Evolutionary conservation across 2,329 filamentous ascomycete genomes (phyloP), one percentile per base, ranked within the genome.

Genomic region (Pseudocercospora cruenta): DNA sequence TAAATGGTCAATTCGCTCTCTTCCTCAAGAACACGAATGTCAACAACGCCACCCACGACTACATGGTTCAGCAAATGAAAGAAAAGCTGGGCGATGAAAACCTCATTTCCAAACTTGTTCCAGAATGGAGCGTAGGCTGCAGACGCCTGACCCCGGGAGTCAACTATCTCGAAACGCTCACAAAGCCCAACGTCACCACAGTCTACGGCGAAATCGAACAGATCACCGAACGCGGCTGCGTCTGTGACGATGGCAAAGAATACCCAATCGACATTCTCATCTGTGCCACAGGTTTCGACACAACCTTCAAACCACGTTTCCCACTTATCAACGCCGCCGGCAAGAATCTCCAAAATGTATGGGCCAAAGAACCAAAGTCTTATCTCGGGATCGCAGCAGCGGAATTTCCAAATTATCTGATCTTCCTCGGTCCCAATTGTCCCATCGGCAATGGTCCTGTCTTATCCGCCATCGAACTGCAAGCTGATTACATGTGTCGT

Each of bases 271-370:
- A 88, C 71, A 72, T 87, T 19, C 80, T 88, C 14, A 77, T 88
- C 21, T 79, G 84, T 6, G 86, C 86, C 1, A 88, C 86, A 0
- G 86, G 86, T 0, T 88, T 88, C 78, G 79, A 82, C 24, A 84
- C 86, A n/a, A 65, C 68, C 24, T 67, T 65, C 62, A 64, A 65
- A 47, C 66, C 68, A 12, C 64, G 66, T 19, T 69, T 70, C 43
- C 66, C 66, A 4, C 33, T 69, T 0, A 63, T 69, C 26, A 59
- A 33, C 26, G n/a, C 53, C 24, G n/a, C 22, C 16, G 53, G 53
- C 53, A 68, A 60, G 33, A 66, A 64, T 43, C 61, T 69, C 2
- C 62, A 66, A 51, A 60, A 67, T 31, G 63, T 62, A 28, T 69
- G 67, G 72, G 59, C 55, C 58, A 4, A 64, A 55, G 60, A 62